These are phyloP conservation scores for Metschnikowia amazonensis DNA, from an alignment of 805 yeast genomes.

Conservation along the genomic window DNA sequence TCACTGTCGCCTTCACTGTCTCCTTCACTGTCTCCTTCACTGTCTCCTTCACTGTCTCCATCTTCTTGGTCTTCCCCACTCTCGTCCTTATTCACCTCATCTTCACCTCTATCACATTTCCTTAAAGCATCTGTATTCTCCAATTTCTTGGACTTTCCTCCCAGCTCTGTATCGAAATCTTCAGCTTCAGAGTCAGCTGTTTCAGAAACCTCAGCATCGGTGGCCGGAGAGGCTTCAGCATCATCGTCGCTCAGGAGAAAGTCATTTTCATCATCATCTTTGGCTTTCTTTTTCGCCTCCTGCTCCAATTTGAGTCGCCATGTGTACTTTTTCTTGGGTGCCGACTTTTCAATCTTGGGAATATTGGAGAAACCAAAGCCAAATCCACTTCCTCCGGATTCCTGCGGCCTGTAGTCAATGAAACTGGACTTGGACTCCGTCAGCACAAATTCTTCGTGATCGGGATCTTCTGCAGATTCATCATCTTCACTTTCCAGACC, in stretches of 20 bases:
- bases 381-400: conserved; percentile 55
- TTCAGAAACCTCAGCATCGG: conserved; percentile 11
- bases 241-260: conserved; percentile 39
- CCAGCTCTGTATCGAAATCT: no score
- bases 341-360: conserved; percentile 40
- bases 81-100: no score
- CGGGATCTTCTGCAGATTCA: conserved; percentile 1
- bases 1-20: conserved; percentile 32
- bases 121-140: no score
- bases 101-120: no score
- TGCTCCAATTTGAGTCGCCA: conserved; percentile 54
- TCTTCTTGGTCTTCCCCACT: no score
- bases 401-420: conserved; percentile 67
- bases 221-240: conserved; percentile 16
- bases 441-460: not conserved
- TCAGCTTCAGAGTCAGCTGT: no score
- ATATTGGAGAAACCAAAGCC: conserved; percentile 68
- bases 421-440: conserved; percentile 37
- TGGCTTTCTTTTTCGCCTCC: conserved; percentile 34
- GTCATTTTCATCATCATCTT: conserved; percentile 60
- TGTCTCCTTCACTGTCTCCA: conserved; percentile 3
- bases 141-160: no score
- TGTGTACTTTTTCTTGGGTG: conserved; percentile 51
- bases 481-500: conserved; percentile 11
- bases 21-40: conserved; percentile 21